phyloP scores from a whole-genome alignment of 2,329 filamentous ascomycete species.

The Beauveria brongniartii region DNA sequence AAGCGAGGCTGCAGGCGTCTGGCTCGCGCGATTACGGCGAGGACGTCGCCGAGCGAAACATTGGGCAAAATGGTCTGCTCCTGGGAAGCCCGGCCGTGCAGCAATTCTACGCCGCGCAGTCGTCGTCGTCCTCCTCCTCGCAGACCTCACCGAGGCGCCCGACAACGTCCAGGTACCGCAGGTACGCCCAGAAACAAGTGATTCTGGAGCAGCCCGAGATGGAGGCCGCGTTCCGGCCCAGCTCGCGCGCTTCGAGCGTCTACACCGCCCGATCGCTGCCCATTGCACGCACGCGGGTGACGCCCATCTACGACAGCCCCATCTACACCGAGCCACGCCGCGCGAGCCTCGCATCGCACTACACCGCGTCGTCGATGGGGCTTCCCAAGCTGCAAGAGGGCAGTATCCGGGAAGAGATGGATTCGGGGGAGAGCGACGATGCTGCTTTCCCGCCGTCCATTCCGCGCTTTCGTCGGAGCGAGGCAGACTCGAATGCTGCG shows the following conservation, averaged over 20 bases:
- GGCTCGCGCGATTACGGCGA: slow-evolving; percentile 52
- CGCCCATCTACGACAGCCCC: background rate
- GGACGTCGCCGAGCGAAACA: slow-evolving; percentile 56
- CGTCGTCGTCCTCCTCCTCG: no score
- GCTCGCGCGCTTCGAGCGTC: background rate
- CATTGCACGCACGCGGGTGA: background rate
- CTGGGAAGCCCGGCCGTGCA: slow-evolving; percentile 26
- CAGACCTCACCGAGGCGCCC: background rate
- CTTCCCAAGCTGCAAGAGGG: background rate
- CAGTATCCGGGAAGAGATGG: background rate
- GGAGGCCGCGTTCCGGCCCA: background rate
- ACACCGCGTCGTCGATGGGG: background rate
- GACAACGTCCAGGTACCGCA: background rate
- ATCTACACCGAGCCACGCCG: background rate
- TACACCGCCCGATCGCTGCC: background rate
- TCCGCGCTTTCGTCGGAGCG: background rate
- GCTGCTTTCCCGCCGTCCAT: slow-evolving; percentile 4
- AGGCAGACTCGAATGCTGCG: background rate
- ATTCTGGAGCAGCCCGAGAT: slow-evolving; percentile 1
- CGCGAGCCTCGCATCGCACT: background rate
- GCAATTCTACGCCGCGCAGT: slow-evolving; percentile 26
- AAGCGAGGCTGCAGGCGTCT: slow-evolving; percentile 38
- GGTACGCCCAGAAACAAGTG: background rate
- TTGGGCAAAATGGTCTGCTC: slow-evolving; percentile 29
- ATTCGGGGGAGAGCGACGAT: background rate